phyloP scores from a whole-genome alignment of 306 rosid species.

The Trifolium dubium region DNA sequence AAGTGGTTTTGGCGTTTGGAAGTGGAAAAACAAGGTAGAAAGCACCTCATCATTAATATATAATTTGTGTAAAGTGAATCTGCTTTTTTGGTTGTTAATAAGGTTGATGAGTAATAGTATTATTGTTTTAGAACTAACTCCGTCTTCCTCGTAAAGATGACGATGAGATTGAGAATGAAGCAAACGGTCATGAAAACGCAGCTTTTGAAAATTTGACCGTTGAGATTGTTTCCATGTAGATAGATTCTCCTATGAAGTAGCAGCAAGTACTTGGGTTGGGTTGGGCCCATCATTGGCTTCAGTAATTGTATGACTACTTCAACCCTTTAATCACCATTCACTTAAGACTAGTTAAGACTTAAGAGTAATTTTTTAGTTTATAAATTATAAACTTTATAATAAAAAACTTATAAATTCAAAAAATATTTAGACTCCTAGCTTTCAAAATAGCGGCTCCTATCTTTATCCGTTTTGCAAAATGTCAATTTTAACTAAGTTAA shows the following conservation, averaged over 20 bases:
- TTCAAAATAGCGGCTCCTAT: too few relatives aligned
- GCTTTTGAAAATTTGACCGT: not conserved
- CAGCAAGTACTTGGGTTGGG: not conserved
- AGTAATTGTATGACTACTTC: too few relatives aligned
- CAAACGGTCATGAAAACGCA: not conserved
- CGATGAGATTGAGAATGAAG: not conserved
- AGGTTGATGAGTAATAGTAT: too few relatives aligned
- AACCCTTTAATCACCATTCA: too few relatives aligned
- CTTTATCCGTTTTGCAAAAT: too few relatives aligned
- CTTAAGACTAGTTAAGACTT: too few relatives aligned
- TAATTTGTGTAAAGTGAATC: constrained; percentile 37
- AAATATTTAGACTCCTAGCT: too few relatives aligned
- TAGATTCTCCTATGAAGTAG: not conserved
- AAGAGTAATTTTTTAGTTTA: too few relatives aligned
- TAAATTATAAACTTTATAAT: too few relatives aligned
- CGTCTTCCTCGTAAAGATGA: not conserved
- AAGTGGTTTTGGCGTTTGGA: constrained; percentile 46
- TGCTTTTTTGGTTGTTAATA: not conserved
- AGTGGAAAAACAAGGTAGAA: constrained; percentile 53
- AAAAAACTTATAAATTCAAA: too few relatives aligned
- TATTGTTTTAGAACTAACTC: not conserved
- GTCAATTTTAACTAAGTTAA: too few relatives aligned
- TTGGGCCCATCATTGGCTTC: too few relatives aligned
- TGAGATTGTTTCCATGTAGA: not conserved
- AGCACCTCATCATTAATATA: constrained; percentile 60